Evolutionary conservation across 1,284 basidiomycete genomes (phyloP), one percentile per base, ranked within the genome.

Genomic region (Cryptococcus jaspeensis): DNA sequence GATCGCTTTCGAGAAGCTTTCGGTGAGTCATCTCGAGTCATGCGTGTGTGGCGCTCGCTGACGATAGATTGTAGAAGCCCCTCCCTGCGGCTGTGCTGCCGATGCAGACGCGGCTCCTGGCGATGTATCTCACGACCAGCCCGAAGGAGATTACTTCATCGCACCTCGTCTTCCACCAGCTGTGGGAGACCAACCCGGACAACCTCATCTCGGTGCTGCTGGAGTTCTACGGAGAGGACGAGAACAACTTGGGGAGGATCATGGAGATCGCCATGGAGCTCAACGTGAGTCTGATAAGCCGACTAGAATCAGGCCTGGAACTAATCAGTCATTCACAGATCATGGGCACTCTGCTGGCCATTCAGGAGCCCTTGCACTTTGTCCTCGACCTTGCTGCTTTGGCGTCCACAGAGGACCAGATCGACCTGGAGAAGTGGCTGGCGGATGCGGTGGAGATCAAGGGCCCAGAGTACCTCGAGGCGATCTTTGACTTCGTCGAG

Each of bases 361-460:
- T 91, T 40, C 45, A 61, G 37, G 85, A 88, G 12, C 91, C 92
- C 1, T 89, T 93, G 62, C 86, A 85, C 20, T 91, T 95, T 69
- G 88, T 88, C 16, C 84, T 95, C 50, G 96, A 99, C 72, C 87
- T 97, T 40, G 96, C 96, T 15, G 88, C 93, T 5, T 80, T 97
- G 23, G 94, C 94, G 2, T 92, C 92, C 42, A 87, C 92, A 47
- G 82, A 92, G 65, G 95, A 99, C 73, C 91, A 92, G 70, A 82
- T 99, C 67, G 93, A 98, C 68, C 82, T 99, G 49, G 94, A 97
- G 78, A 92, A 95, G 53, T 99, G 94, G 94, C 82, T 99, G 5
- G 86, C 89, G 39, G 90, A 93, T 74, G 88, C 90, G 66, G 88
- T 96, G 41, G 80, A 85, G 15, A 79, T 81, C 44, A 88, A 93